A percentile compares a stretch with the other conserved stretches of the same genome.
Conservation (phyloP, 2,329 filamentous ascomycete genomes). For the Decorospora gaudefroyi region DNA sequence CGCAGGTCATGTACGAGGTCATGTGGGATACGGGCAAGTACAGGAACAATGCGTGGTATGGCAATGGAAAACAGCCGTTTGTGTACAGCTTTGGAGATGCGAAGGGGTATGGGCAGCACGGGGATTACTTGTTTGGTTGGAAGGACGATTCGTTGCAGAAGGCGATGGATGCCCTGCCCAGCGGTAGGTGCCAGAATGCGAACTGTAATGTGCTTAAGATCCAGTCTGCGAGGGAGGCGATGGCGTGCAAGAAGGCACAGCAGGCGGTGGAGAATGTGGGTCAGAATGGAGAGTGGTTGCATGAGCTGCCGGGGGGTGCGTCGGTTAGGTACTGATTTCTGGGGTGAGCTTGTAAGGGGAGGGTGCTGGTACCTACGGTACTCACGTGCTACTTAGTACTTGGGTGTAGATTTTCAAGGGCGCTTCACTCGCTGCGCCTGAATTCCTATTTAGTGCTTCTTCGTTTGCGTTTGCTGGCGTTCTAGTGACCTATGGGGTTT, state of each 20-base stretch:
- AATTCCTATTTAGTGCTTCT: too few relatives aligned
- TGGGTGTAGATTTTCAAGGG: too few relatives aligned
- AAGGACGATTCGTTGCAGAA: slow-evolving; percentile 10
- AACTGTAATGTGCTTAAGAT: slow-evolving; percentile 40
- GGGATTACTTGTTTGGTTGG: slow-evolving; percentile 36
- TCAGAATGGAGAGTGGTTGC: slow-evolving; percentile 31
- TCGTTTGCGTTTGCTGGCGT: too few relatives aligned
- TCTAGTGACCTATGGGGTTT: too few relatives aligned
- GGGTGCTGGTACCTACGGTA: too few relatives aligned
- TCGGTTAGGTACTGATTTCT: slow-evolving; percentile 25
- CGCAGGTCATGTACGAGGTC: slow-evolving; percentile 55
- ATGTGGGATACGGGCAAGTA: slow-evolving; percentile 51
- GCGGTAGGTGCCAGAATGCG: slow-evolving; percentile 37
- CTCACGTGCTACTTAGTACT: too few relatives aligned
- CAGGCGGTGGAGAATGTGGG: slow-evolving; percentile 55
- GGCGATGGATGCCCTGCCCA: slow-evolving; percentile 37
- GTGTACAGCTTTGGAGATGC: slow-evolving; percentile 38
- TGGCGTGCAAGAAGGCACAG: slow-evolving; percentile 45
- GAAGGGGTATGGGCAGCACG: slow-evolving; percentile 29
- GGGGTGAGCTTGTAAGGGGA: too few relatives aligned
- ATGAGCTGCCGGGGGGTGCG: slow-evolving; percentile 37
- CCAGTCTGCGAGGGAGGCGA: slow-evolving; percentile 33
- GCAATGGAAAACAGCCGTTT: slow-evolving; percentile 33
- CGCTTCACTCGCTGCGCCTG: too few relatives aligned
- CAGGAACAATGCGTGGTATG: slow-evolving; percentile 29